Base-by-base conservation (phyloP, 169 alveolate genomes). In the Plasmodium vinckei region DNA sequence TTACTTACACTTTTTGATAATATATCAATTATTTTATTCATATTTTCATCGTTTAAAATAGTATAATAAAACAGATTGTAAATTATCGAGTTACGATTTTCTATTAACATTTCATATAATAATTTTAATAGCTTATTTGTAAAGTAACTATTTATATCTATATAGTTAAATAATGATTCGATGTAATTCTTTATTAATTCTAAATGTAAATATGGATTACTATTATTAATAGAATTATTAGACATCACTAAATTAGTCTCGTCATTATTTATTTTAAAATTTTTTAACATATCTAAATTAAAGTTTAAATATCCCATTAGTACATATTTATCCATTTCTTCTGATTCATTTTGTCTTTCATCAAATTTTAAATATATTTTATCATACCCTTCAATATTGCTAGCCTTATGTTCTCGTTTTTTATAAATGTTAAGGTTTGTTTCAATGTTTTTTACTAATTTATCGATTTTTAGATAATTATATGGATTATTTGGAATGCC, bases 61-160 rank as follows among this genome's bases (percentile, higher is more conserved):
- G 91, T 71, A 51, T 86, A 70, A 63, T 71, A 86, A 61, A 49
- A 86, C 49, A 86, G 33, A 71, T 86, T 86, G 47, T 86, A 86
- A 19, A 86, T 72, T 1, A 86, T 44, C 2, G 79, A 49, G 23
- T 70, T 70, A 46, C 59, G 69, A 70, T 86, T 86, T 69, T 86
- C 91, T 61, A 49, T n/a, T 15, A 86, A 86, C 1, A 86, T 86
- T 86, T 86, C 91, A 27, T 86, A 86, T 12, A 86, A 21, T n/a
- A 86, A 39, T 86, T 86, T 86, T 68, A 86, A 44, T 19, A 86
- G 19, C 47, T 86, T 86, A 44, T 86, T 86, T 15, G 91, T 86
- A 21, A 86, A 86, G n/a, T 86, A 86, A 17, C 27, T 47, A 12
- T 86, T 86, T 42, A 69, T n/a, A 39, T 57, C 39, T 49, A 86